These are phyloP conservation scores for Phialophora tarda DNA, from an alignment of 2,329 filamentous ascomycete species.

Conservation along the genomic window DNA sequence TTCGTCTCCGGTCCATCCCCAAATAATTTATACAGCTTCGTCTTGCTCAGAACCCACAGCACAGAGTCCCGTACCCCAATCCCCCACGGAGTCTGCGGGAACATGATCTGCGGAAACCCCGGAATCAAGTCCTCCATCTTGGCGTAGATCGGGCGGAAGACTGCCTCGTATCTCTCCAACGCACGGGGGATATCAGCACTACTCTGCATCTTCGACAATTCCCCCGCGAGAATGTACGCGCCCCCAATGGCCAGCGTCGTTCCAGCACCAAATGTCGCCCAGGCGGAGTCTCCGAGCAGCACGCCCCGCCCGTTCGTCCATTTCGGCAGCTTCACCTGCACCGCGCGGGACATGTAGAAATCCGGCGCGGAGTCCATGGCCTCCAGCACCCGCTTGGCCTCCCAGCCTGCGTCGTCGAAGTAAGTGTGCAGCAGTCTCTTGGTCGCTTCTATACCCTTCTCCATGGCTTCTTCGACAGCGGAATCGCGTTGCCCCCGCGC, in stretches of 20 bases:
- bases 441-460: neutral
- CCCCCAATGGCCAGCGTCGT: neutral
- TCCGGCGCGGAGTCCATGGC: neutral
- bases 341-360: neutral
- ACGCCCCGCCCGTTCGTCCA: neutral
- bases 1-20: neutral
- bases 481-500: too few species aligned
- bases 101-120: neutral
- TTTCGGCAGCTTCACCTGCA: neutral
- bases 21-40: neutral
- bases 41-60: neutral
- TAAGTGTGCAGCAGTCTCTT: neutral
- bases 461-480: neutral
- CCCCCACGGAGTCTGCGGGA: neutral
- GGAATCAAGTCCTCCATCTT: neutral
- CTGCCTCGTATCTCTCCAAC: neutral
- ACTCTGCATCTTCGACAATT: neutral
- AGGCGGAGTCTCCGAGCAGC: neutral
- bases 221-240: neutral
- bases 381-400: neutral
- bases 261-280: neutral
- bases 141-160: neutral
- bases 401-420: neutral
- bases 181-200: neutral
- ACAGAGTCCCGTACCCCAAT: neutral